Percentiles rank a stretch among this genome's conserved stretches.
Evolutionary conservation across 495 filamentous ascomycete genomes (phyloP).

Genomic region (Neurospora sp.): DNA sequence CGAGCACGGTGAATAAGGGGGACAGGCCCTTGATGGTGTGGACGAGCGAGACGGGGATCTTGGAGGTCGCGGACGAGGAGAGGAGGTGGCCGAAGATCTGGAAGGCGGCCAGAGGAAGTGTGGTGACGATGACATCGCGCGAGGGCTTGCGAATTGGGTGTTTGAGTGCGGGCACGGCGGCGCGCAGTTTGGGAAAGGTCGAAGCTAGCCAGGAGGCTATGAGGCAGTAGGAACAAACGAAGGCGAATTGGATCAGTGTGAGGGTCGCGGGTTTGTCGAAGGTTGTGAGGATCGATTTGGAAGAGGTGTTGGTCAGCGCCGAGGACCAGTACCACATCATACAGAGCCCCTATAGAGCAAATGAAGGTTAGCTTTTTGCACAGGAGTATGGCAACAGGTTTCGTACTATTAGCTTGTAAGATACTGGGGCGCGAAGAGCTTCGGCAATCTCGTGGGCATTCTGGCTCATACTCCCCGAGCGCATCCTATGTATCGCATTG

Average conservation of each 20-base stretch:
- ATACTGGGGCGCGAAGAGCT: constrained; percentile 81
- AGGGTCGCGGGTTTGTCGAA: constrained; percentile 88
- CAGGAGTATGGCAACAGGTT: background rate
- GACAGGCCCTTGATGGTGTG: constrained; percentile 99
- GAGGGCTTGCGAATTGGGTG: constrained; percentile 74
- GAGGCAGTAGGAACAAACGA: constrained; percentile 84
- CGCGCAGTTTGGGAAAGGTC: constrained; percentile 55
- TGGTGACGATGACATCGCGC: constrained; percentile 73
- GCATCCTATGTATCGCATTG: constrained; percentile 73
- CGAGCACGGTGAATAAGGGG: constrained; percentile 87
- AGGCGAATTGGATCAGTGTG: constrained; percentile 89
- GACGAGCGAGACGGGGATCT: constrained; percentile 92
- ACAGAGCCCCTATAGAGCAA: constrained; percentile 55
- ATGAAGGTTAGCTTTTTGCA: background rate
- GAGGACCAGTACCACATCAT: constrained; percentile 89
- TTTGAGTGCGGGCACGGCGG: constrained; percentile 64
- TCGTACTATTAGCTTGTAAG: constrained; percentile 50
- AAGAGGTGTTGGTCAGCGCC: constrained; percentile 92
- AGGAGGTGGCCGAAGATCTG: constrained; percentile 91
- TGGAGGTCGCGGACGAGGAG: constrained; percentile 82
- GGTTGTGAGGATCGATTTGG: constrained; percentile 90
- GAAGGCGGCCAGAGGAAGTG: constrained; percentile 82
- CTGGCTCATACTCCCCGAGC: constrained; percentile 73
- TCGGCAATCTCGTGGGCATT: constrained; percentile 91
- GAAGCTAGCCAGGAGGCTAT: constrained; percentile 62